Evolutionary conservation across 148 eudicot species (phyloP).

Genomic region (Chenopodium suecicum): DNA sequence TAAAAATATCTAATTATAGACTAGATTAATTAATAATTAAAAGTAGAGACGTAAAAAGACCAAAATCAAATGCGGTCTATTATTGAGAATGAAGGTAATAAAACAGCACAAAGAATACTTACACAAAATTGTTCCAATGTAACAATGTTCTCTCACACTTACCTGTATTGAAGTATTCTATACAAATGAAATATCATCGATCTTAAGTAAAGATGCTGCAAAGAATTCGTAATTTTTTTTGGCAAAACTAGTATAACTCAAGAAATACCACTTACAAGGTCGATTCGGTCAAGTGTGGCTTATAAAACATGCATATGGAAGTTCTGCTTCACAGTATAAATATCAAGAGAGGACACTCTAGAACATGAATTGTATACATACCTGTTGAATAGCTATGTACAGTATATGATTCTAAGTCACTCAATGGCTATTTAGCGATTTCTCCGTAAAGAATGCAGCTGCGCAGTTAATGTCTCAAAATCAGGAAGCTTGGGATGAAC

Average conservation of each 20-base stretch:
- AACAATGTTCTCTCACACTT: not conserved
- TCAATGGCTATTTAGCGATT: slow-evolving; percentile 38
- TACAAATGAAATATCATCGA: not conserved
- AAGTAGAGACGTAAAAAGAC: too few species aligned
- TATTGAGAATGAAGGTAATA: not conserved
- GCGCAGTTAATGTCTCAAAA: slow-evolving; percentile 62
- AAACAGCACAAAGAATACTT: not conserved
- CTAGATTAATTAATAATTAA: too few species aligned
- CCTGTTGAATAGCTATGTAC: slow-evolving; percentile 19
- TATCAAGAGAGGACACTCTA: not conserved
- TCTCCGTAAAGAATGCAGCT: slow-evolving; percentile 48
- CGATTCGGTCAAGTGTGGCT: not conserved
- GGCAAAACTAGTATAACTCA: not conserved
- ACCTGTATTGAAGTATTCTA: not conserved
- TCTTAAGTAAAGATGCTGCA: not conserved
- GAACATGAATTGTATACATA: not conserved
- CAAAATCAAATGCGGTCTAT: too few species aligned
- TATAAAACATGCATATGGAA: slow-evolving; percentile 5
- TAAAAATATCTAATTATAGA: too few species aligned
- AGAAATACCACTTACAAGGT: not conserved
- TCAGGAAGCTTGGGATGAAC: slow-evolving; percentile 99
- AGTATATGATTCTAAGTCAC: slow-evolving; percentile 1
- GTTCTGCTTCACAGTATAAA: slow-evolving; percentile 15
- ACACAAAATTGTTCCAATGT: too few species aligned
- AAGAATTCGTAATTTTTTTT: not conserved